Conservation (phyloP, 257 asterid species). For the Apocynum venetum region DNA sequence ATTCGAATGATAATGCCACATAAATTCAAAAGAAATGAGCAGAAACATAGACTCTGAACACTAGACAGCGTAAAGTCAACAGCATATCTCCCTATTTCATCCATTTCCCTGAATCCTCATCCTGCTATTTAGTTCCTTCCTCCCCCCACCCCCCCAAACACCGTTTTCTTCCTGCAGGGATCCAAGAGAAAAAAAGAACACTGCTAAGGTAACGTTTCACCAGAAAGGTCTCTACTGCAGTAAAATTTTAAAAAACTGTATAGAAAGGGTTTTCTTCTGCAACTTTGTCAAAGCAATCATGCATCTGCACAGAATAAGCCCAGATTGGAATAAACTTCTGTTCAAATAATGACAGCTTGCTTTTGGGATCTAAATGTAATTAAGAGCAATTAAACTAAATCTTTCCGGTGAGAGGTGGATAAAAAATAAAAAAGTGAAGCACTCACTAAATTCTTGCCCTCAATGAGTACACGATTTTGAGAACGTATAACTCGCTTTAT, state of each 20-base stretch:
- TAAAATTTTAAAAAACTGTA: background rate
- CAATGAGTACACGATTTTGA: slow-evolving; percentile 88
- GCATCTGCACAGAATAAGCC: background rate
- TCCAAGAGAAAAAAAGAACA: no score
- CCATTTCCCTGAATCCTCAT: no score
- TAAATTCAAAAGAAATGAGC: background rate
- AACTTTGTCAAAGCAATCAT: background rate
- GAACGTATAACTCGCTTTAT: slow-evolving; percentile 80
- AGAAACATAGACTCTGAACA: background rate
- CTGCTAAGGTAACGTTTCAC: background rate
- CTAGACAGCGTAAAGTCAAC: background rate
- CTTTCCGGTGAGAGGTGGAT: background rate
- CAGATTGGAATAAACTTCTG: background rate
- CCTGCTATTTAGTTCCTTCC: no score
- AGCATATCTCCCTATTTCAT: background rate
- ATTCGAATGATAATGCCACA: background rate
- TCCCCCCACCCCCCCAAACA: no score
- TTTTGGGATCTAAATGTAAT: background rate
- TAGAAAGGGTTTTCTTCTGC: background rate
- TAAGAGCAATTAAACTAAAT: background rate
- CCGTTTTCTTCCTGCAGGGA: no score
- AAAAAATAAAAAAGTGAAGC: background rate
- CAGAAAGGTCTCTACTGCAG: background rate
- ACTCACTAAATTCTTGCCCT: slow-evolving; percentile 90
- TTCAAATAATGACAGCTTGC: background rate